A percentile compares a stretch with the other conserved stretches of the same genome.
Conservation (phyloP, 768 basidiomycete genomes). For the Coprinopsis cinerea region DNA sequence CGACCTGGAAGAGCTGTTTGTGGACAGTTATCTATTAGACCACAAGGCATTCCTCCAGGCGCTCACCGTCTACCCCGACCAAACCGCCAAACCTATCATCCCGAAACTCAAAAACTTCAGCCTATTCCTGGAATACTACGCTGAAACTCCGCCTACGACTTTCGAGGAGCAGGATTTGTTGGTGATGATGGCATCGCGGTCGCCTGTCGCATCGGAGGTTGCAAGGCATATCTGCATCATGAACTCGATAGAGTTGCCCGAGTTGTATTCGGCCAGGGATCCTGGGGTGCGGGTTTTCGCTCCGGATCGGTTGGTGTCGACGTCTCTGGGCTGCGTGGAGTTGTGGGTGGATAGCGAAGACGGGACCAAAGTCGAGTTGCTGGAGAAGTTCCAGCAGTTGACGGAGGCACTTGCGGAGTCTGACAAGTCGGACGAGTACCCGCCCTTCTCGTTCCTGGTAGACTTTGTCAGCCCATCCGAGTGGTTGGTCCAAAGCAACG, state of each 20-base stretch:
- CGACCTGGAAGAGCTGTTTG: constrained; percentile 4
- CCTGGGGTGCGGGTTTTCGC: background rate
- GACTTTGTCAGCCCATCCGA: constrained; percentile 7
- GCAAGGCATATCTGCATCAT: constrained; percentile 1
- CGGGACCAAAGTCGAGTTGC: background rate
- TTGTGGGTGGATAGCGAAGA: constrained; percentile 1
- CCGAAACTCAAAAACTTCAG: constrained; percentile 4
- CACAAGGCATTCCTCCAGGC: constrained; percentile 9
- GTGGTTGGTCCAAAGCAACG: constrained; percentile 6
- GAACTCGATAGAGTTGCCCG: background rate
- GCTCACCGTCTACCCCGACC: constrained; percentile 6
- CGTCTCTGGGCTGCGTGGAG: background rate
- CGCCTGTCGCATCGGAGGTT: background rate
- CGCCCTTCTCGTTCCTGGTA: constrained; percentile 3
- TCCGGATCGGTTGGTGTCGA: background rate
- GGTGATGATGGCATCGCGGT: constrained; percentile 9
- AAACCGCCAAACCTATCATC: background rate
- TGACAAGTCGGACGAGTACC: background rate
- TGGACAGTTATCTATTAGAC: constrained; percentile 10
- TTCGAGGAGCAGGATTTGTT: constrained; percentile 11
- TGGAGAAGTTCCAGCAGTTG: background rate
- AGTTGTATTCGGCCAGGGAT: background rate
- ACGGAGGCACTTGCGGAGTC: background rate
- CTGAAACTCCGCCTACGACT: constrained; percentile 7
- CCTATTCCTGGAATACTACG: constrained; percentile 9